These are phyloP conservation scores for Penicillium sp. DNA, from an alignment of 2,329 filamentous ascomycete genomes.

Conservation along the genomic window DNA sequence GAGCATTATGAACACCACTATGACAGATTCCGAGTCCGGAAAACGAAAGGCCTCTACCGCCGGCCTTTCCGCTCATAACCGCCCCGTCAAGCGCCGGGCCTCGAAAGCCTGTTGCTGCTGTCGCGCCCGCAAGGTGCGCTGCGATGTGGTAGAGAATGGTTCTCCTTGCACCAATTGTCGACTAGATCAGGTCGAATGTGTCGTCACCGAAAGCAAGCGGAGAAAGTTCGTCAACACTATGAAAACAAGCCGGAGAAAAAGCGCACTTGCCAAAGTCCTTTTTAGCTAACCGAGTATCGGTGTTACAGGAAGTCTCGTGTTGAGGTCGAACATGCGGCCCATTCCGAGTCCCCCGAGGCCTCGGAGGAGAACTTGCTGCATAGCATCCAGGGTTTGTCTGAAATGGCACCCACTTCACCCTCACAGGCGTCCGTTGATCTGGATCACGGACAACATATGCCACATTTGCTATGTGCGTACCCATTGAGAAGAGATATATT, in stretches of 20 bases:
- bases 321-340: constrained; percentile 38
- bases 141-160: constrained; percentile 85
- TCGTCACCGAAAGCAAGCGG: constrained; percentile 77
- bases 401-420: constrained; percentile 39
- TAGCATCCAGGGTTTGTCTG: constrained; percentile 30
- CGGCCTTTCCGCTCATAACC: constrained; percentile 54
- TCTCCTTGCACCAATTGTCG: constrained; percentile 86
- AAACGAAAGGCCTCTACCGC: constrained; percentile 62
- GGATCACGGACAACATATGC: constrained; percentile 59
- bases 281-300: constrained; percentile 12
- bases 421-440: constrained; percentile 50
- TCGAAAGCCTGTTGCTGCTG: constrained; percentile 89
- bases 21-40: constrained; percentile 36
- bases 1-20: constrained; percentile 19
- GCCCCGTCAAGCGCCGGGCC: constrained; percentile 77
- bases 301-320: constrained; percentile 40
- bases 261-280: neutral
- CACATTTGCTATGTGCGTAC: constrained; percentile 63
- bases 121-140: constrained; percentile 84
- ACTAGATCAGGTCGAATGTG: constrained; percentile 52
- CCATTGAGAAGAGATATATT: neutral
- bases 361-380: constrained; percentile 37
- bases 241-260: neutral
- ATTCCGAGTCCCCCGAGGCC: constrained; percentile 37
- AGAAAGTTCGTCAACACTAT: constrained; percentile 51